These are phyloP conservation scores for Bruguiera gymnorhiza DNA, from an alignment of 345 rosid genomes.

Conservation along the genomic window DNA sequence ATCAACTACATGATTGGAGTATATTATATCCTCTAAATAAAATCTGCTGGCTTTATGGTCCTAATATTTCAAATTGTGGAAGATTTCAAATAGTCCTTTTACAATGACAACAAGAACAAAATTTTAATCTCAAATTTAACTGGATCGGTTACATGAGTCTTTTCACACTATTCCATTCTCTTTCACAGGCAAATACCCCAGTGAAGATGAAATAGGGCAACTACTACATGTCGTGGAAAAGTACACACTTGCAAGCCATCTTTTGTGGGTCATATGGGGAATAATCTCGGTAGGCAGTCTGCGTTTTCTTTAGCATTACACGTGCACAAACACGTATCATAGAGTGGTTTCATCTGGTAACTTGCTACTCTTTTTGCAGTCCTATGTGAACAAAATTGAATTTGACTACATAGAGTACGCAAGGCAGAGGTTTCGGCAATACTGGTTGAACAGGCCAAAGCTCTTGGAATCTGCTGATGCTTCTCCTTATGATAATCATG, in stretches of 20 bases:
- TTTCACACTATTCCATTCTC: background rate
- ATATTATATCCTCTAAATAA: no score
- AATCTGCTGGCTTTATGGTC: no score
- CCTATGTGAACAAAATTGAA: constrained; percentile 67
- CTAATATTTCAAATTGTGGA: background rate
- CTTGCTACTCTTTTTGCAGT: constrained; percentile 33
- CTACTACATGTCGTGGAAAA: constrained; percentile 40
- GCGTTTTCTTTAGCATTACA: background rate
- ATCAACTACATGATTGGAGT: no score
- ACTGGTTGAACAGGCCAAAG: constrained; percentile 58
- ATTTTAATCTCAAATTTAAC: no score
- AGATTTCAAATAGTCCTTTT: background rate
- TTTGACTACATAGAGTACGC: constrained; percentile 80
- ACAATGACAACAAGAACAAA: background rate
- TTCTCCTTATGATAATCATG: background rate
- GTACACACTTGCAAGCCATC: constrained; percentile 69
- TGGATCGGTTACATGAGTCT: no score
- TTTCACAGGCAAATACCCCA: constrained; percentile 38
- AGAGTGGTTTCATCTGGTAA: background rate
- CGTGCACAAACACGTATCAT: background rate
- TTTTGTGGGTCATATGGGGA: constrained; percentile 87
- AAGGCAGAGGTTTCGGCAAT: constrained; percentile 80
- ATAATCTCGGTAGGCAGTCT: constrained; percentile 59
- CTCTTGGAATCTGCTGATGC: constrained; percentile 31
- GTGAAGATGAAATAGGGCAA: constrained; percentile 42